Evolutionary conservation across 208 protist species (phyloP).

Genomic region (Porcisia hertigi): DNA sequence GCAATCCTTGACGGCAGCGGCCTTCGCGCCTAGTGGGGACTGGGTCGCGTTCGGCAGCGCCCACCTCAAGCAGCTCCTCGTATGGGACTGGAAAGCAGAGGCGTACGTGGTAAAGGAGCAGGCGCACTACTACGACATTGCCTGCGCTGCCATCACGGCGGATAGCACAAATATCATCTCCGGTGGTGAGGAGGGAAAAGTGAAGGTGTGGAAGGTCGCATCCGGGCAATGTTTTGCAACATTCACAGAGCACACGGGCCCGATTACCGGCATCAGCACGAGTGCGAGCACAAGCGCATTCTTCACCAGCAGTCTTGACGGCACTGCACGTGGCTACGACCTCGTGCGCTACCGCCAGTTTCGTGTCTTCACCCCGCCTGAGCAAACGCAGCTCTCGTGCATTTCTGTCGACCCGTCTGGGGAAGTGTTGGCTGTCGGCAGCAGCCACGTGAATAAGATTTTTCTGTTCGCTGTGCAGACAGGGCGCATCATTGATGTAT

Average conservation of each 20-base stretch:
- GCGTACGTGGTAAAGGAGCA: slow-evolving; percentile 93
- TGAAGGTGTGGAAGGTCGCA: slow-evolving; percentile 93
- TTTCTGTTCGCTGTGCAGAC: slow-evolving; percentile 93
- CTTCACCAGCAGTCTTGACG: slow-evolving; percentile 91
- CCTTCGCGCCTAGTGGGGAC: slow-evolving; percentile 80
- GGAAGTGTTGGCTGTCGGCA: slow-evolving; percentile 88
- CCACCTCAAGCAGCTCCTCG: slow-evolving; percentile 90
- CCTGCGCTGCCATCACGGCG: slow-evolving; percentile 84
- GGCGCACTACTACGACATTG: slow-evolving; percentile 93
- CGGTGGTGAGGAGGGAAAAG: slow-evolving; percentile 92
- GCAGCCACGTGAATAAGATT: slow-evolving; percentile 78
- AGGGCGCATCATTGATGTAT: slow-evolving; percentile 85
- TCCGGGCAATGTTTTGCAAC: slow-evolving; percentile 94
- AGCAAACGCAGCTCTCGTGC: slow-evolving; percentile 88
- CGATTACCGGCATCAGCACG: slow-evolving; percentile 83
- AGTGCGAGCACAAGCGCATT: slow-evolving; percentile 88
- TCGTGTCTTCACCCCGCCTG: slow-evolving; percentile 81
- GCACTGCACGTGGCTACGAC: slow-evolving; percentile 91
- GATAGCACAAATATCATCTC: slow-evolving; percentile 90
- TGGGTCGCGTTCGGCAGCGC: slow-evolving; percentile 89
- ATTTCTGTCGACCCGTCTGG: slow-evolving; percentile 93
- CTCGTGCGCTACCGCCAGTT: slow-evolving; percentile 91
- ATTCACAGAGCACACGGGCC: slow-evolving; percentile 89
- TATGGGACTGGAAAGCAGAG: slow-evolving; percentile 95
- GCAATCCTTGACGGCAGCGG: slow-evolving; percentile 85